These are phyloP conservation scores for Rhizopogon sp. DNA, from an alignment of 768 basidiomycete genomes.

Conservation along the genomic window DNA sequence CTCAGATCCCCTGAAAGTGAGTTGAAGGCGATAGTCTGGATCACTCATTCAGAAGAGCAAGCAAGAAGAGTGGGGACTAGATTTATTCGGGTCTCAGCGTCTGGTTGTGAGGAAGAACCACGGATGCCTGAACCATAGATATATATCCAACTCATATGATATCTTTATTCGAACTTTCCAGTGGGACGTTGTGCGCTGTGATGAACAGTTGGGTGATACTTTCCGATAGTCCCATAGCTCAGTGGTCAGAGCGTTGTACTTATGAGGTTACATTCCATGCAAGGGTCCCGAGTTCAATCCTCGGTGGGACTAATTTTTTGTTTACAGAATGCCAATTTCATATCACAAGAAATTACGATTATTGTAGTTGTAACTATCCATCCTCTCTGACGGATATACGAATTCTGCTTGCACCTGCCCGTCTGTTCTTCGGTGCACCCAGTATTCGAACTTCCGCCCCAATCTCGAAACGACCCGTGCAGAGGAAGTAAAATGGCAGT, in stretches of 20 bases:
- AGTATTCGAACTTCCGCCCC: conserved; percentile 30
- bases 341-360: conserved; percentile 2
- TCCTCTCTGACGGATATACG: conserved; percentile 6
- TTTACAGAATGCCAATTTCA: not conserved
- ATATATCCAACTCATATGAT: not conserved
- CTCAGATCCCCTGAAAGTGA: conserved; percentile 42
- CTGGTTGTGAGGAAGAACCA: conserved; percentile 39
- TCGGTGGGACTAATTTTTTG: conserved; percentile 52
- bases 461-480: conserved; percentile 58
- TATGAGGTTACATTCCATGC: conserved; percentile 51
- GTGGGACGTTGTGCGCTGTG: not conserved
- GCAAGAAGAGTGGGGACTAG: conserved; percentile 69
- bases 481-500: conserved; percentile 66
- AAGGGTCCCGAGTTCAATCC: conserved; percentile 63
- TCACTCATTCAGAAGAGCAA: conserved; percentile 84
- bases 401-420: conserved; percentile 18
- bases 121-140: conserved; percentile 21
- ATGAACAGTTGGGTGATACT: accelerated
- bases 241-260: conserved; percentile 62
- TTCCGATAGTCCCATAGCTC: conserved; percentile 46
- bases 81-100: conserved; percentile 45
- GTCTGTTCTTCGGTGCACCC: conserved; percentile 10
- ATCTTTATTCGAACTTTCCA: too few relatives aligned
- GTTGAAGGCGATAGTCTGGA: conserved; percentile 79
- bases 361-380: conserved; percentile 4